Evolutionary conservation across 257 asterid genomes (phyloP), one percentile per base, ranked within the genome.

Genomic region (Lavandula angustifolia): DNA sequence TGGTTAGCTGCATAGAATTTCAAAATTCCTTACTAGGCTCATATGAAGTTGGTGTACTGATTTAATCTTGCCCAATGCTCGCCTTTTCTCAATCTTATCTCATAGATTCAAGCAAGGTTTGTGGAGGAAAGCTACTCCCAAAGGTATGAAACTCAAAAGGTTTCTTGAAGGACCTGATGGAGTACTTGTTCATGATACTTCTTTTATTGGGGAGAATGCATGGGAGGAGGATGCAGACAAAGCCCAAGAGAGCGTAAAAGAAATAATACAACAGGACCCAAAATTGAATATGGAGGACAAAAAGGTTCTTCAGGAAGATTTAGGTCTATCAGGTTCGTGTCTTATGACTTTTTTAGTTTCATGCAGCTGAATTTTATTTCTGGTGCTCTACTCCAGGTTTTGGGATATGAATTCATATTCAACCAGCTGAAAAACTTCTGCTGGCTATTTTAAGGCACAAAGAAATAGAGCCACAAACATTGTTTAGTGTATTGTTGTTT

Each of bases 91-190:
- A 14, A 67, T 65, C 62, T 52, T 70, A 67, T 65, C 62, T 52
- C 67, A 38, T 69, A 87, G 95, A 78, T 90, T 76, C 73, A 90
- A 94, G 78, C 80, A 86, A 76, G 96, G 95, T 69, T 52, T 90
- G 66, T 94, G 99, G 99, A 90, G 96, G 84, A 87, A 87, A 79
- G 76, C 84, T 47, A 82, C 82, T 42, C 96, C 99, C 32, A 94
- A 84, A 79, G 99, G 99, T 58, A 84, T 94, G 71, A 94, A 86
- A 70, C 75, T 94, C 73, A 94, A 84, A 79, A 94, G 80, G 76
- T 90, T 84, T 79, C 78, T 94, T 66, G 92, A 94, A 85, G 89
- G 90, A 63, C 91, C 91, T 71, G 94, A 83, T 67, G 96, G 96
- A 70, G 71, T 85, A 52, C 87, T 90, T 72, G 68, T 94, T 51